phyloP scores from a whole-genome alignment of 2,329 filamentous ascomycete genomes.

The Botrytis hyacinthi region DNA sequence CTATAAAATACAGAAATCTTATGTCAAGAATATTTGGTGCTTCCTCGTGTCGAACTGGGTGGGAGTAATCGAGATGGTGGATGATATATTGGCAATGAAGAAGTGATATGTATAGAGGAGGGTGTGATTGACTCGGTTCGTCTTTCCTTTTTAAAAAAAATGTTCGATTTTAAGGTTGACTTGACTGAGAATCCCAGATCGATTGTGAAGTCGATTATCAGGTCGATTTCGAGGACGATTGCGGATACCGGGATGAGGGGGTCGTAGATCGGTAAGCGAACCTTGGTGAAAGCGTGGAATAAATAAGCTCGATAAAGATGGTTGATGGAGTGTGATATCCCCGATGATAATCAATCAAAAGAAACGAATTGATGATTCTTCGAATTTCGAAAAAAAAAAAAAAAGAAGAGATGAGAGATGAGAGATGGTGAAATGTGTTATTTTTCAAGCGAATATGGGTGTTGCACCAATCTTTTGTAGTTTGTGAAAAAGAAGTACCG shows the following conservation, averaged over 20 bases:
- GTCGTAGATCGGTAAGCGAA: constrained; percentile 8
- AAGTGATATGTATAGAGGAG: background rate
- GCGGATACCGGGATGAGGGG: constrained; percentile 1
- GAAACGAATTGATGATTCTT: background rate
- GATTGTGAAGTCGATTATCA: background rate
- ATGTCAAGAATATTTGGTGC: background rate
- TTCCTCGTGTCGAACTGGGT: background rate
- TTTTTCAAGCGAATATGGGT: too few species aligned
- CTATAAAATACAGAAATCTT: background rate
- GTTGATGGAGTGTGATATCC: background rate
- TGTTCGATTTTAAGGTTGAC: background rate
- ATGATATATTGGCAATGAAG: background rate
- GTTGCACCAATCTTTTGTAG: background rate
- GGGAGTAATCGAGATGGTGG: background rate
- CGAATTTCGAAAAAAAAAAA: background rate
- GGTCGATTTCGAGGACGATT: background rate
- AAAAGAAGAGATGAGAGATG: background rate
- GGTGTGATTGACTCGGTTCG: background rate
- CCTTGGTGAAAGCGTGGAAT: background rate
- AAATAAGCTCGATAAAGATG: background rate
- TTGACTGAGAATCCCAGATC: background rate
- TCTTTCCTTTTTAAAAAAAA: background rate
- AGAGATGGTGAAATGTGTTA: background rate
- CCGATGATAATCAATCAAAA: background rate
- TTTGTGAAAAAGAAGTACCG: background rate